Base-by-base conservation (phyloP, 345 rosid genomes). In the Eucalyptus shirleyi region DNA sequence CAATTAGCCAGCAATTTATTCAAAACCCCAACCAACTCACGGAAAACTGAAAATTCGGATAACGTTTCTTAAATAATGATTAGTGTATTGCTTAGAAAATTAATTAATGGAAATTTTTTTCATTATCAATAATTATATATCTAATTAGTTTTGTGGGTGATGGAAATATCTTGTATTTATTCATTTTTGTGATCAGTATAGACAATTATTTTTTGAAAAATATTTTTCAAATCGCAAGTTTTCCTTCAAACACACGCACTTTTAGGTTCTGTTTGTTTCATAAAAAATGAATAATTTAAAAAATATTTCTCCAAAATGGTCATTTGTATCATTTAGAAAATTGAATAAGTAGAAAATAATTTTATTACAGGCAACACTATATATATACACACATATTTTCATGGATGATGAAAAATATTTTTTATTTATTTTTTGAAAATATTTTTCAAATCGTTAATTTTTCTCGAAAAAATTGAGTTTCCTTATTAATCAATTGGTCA, bases 251-350 rank as follows among this genome's bases (percentile, higher is more conserved):
- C 6, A 24, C 24, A 56, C n/a, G n/a, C n/a, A n/a, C n/a, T n/a
- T n/a, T 53, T 53, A 53, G 0, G 9, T 56, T 1, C 0, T 24
- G 30, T 24, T 56, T 53, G 11, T 56, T 24, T 56, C 0, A 23
- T 2, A 6, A 62, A 1, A 62, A 28, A 5, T 12, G 1, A 62
- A 62, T 30, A 28, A 62, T 12, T 28, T 1, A 62, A 13, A 60
- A 62, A 62, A 28, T 6, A 13, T 62, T 28, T 28, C 28, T 14
- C 9, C 6, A 10, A 60, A 62, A 62, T 28, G n/a, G 7, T 62
- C 32, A 14, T 30, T 26, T 62, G 9, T 12, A 60, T 60, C 8
- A 6, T 12, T 60, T 6, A 6, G 16, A 62, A 62, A 62, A 13
- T 12, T 26, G 15, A 62, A 28, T 28, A 30, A 30, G 0, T 14